These are phyloP conservation scores for Emmonsiellopsis sp. DNA, from an alignment of 2,329 filamentous ascomycete genomes.

Conservation along the genomic window DNA sequence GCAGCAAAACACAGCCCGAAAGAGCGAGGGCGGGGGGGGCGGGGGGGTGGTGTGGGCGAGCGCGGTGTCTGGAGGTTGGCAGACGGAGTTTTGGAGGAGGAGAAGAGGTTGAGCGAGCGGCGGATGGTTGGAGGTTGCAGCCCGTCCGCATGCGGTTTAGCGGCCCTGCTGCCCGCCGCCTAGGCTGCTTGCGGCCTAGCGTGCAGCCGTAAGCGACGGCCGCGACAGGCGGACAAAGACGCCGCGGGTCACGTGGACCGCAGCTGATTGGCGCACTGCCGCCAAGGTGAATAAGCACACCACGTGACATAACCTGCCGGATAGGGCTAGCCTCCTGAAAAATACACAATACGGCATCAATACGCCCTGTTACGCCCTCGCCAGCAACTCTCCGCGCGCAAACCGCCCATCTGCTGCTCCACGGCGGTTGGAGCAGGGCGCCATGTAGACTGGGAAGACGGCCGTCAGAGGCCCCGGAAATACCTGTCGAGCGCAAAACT, in stretches of 20 bases:
- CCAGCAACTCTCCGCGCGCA: too few relatives aligned
- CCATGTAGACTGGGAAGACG: too few relatives aligned
- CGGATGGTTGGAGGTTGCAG: slow-evolving; percentile 4
- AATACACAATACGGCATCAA: too few relatives aligned
- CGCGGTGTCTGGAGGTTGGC: slow-evolving; percentile 12
- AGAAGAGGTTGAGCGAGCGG: slow-evolving; percentile 9
- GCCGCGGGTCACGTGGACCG: neutral
- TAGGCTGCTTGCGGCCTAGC: neutral
- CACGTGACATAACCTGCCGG: too few relatives aligned
- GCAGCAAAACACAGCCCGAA: slow-evolving; percentile 14
- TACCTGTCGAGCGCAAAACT: too few relatives aligned
- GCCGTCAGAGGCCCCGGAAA: too few relatives aligned
- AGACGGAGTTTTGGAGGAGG: slow-evolving; percentile 11
- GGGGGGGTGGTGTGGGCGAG: slow-evolving; percentile 25
- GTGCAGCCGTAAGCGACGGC: neutral
- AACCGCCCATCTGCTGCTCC: too few relatives aligned
- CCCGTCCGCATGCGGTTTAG: neutral
- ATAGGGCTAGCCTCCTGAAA: too few relatives aligned
- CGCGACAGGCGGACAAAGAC: neutral
- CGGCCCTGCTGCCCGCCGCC: neutral
- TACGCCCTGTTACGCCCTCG: too few relatives aligned
- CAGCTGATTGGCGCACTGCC: neutral
- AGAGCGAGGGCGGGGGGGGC: slow-evolving; percentile 14
- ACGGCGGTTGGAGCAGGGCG: too few relatives aligned
- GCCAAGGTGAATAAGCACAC: neutral